A percentile compares a stretch with the other conserved stretches of the same genome.
Evolutionary conservation across 169 alveolate genomes (phyloP).

Genomic region (Plasmodium knowlesi): DNA sequence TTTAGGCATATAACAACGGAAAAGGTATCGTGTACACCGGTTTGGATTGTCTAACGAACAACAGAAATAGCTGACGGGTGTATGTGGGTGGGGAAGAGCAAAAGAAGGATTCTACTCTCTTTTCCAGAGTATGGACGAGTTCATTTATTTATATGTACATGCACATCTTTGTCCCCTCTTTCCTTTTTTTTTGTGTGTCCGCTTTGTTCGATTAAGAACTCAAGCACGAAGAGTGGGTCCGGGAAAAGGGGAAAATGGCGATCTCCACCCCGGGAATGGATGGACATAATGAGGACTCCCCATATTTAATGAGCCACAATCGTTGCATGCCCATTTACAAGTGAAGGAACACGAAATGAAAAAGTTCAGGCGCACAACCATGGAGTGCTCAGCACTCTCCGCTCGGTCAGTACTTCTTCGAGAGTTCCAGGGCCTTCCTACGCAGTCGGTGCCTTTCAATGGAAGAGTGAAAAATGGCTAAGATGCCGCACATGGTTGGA

Average conservation of each 20-base stretch:
- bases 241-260: background rate
- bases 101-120: background rate
- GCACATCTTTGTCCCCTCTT: background rate
- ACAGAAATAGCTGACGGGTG: background rate
- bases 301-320: no score
- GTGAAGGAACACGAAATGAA: background rate
- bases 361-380: background rate
- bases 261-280: background rate
- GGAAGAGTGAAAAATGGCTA: slow-evolving; percentile 68
- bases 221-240: background rate
- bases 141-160: background rate
- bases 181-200: background rate
- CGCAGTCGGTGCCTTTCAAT: slow-evolving; percentile 47
- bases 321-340: background rate
- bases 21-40: background rate
- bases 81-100: background rate
- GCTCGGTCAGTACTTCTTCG: slow-evolving; percentile 28
- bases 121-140: background rate
- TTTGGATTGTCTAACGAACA: background rate
- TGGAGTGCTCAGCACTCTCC: background rate
- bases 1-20: background rate
- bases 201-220: background rate
- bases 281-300: no score
- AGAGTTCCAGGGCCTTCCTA: slow-evolving; percentile 57
- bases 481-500: slow-evolving; percentile 52